Percentiles rank a stretch among this genome's conserved stretches.
Conservation (phyloP, 2,329 filamentous ascomycete species). For the Nemania serpens region DNA sequence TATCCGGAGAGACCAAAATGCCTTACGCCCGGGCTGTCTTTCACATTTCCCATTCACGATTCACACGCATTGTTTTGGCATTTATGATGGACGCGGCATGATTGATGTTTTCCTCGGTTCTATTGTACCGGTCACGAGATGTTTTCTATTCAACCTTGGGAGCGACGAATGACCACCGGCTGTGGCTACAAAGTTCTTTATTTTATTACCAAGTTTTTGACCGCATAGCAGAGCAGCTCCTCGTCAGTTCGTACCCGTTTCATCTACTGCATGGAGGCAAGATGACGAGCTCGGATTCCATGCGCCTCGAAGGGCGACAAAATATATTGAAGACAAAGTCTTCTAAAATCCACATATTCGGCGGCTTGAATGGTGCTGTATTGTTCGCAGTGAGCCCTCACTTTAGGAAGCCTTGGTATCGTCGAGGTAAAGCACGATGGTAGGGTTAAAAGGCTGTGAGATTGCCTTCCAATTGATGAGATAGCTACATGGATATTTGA, state of each 20-base stretch:
- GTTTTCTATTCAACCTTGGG: neutral
- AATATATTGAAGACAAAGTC: neutral
- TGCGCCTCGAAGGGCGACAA: neutral
- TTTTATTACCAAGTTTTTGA: slow-evolving; percentile 5
- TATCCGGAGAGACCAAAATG: neutral
- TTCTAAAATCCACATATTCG: neutral
- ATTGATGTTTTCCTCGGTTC: neutral
- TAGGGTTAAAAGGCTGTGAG: no score
- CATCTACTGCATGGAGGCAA: slow-evolving; percentile 7
- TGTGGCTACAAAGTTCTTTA: neutral
- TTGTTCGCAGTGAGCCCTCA: neutral
- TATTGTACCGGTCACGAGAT: neutral
- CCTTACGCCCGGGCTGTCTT: neutral
- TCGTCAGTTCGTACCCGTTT: neutral
- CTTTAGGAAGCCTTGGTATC: no score
- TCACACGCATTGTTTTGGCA: slow-evolving; percentile 14
- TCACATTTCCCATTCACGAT: neutral
- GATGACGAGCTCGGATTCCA: neutral
- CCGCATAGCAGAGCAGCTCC: neutral
- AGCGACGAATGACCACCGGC: neutral
- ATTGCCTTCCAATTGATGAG: neutral
- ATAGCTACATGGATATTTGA: neutral
- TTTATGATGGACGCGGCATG: slow-evolving; percentile 21
- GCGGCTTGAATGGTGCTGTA: neutral
- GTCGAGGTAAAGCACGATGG: no score